Conservation (phyloP, 1,139 yeast species). For the Blastobotrys petasosporus region DNA sequence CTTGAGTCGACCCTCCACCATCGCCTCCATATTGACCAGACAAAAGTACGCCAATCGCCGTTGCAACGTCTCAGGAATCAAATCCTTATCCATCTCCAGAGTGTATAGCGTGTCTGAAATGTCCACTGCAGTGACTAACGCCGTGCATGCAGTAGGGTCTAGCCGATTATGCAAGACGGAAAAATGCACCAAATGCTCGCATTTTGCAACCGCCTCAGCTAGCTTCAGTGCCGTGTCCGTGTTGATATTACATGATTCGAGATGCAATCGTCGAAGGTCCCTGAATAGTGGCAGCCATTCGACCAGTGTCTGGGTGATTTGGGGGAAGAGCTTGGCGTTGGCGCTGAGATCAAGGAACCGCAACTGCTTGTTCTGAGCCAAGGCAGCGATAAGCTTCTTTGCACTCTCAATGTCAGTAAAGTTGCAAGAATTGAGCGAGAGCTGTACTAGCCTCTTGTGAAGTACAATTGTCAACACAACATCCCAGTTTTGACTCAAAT, state of each 20-base stretch:
- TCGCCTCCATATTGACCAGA: constrained; percentile 70
- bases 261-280: constrained; percentile 63
- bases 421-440: constrained; percentile 68
- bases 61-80: constrained; percentile 62
- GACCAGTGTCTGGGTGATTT: constrained; percentile 53
- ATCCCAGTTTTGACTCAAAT: constrained; percentile 46
- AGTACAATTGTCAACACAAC: constrained; percentile 11
- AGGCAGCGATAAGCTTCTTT: constrained; percentile 44
- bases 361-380: constrained; percentile 48
- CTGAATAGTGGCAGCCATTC: constrained; percentile 61
- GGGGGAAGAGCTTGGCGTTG: constrained; percentile 69
- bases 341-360: constrained; percentile 74
- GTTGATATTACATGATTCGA: constrained; percentile 65
- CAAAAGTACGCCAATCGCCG: constrained; percentile 76
- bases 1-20: constrained; percentile 27
- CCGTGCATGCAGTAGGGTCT: constrained; percentile 54
- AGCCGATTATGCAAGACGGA: constrained; percentile 62
- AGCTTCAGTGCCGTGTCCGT: constrained; percentile 60
- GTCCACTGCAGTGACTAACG: constrained; percentile 66
- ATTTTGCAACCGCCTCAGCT: constrained; percentile 63
- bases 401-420: constrained; percentile 50
- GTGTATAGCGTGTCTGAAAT: constrained; percentile 58
- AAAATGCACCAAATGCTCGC: constrained; percentile 66
- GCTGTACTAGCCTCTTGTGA: constrained; percentile 41
- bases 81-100: constrained; percentile 65